These are phyloP conservation scores for Pyropia yezoensis DNA, from an alignment of 23 red algal species.

Conservation along the genomic window DNA sequence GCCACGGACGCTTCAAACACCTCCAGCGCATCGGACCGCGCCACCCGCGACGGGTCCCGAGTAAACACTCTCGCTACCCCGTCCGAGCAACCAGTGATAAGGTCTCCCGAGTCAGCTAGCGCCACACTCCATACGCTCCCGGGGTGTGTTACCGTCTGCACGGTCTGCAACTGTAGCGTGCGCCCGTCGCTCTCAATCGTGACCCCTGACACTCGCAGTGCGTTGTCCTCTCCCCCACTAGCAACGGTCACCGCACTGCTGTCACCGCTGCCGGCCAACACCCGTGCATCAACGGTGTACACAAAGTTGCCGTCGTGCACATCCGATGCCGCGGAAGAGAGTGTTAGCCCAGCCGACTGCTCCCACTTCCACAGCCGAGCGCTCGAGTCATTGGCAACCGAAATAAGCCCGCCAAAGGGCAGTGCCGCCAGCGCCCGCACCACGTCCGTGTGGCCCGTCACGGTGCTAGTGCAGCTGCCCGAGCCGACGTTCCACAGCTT, in stretches of 20 bases:
- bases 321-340: conserved; percentile 12
- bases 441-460: conserved; percentile 48
- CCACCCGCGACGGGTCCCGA: conserved; percentile 5
- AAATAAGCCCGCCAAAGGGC: conserved; percentile 32
- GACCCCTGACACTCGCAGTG: conserved; percentile 16
- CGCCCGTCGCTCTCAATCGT: conserved; percentile 6
- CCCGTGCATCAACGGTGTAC: conserved; percentile 31
- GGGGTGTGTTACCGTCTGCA: conserved; percentile 50
- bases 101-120: conserved; percentile 29
- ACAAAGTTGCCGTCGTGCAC: conserved; percentile 58
- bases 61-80: conserved; percentile 62
- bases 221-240: conserved; percentile 66
- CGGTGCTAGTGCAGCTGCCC: conserved; percentile 7
- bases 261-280: conserved; percentile 6
- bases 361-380: conserved; percentile 31
- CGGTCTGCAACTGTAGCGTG: neutral
- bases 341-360: conserved; percentile 1
- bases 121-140: conserved; percentile 59
- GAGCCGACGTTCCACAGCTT: conserved; percentile 40
- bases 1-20: conserved; percentile 56
- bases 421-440: conserved; percentile 44
- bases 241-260: conserved; percentile 17
- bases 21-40: conserved; percentile 36
- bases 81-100: conserved; percentile 69
- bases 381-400: conserved; percentile 57